phyloP scores from a whole-genome alignment of 2,329 filamentous ascomycete genomes.

The Alternaria postmessia region DNA sequence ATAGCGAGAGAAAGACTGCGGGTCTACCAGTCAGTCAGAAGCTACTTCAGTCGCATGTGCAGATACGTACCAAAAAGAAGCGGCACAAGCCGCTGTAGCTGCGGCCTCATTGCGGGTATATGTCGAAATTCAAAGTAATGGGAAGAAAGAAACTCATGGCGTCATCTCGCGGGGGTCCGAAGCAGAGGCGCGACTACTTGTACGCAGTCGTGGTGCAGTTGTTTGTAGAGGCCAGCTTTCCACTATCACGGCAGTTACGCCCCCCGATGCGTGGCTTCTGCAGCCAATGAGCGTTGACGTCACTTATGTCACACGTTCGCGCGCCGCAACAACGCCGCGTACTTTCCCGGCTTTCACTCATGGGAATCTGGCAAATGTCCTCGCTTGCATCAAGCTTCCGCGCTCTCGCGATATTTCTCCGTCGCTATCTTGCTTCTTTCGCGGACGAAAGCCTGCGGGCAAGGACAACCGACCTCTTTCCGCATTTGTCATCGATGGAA shows the following conservation, averaged over 20 bases:
- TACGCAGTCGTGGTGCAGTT: conserved; percentile 27
- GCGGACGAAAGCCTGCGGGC: conserved; percentile 26
- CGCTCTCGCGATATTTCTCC: background rate
- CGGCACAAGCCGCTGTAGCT: conserved; percentile 48
- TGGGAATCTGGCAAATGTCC: background rate
- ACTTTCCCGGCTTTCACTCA: background rate
- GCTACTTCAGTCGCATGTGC: conserved; percentile 11
- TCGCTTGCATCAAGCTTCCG: background rate
- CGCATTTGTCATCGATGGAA: conserved; percentile 32
- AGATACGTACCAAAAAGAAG: conserved; percentile 43
- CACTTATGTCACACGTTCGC: conserved; percentile 21
- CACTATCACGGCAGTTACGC: conserved; percentile 31
- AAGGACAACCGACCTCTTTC: conserved; percentile 14
- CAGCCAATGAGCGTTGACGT: conserved; percentile 46
- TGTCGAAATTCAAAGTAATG: conserved; percentile 20
- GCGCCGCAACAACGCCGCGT: conserved; percentile 6
- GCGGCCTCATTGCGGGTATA: conserved; percentile 44
- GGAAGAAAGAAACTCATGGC: conserved; percentile 40
- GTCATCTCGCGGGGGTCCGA: conserved; percentile 31
- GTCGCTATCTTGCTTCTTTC: background rate
- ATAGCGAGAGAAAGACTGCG: conserved; percentile 45
- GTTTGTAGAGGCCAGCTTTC: conserved; percentile 49
- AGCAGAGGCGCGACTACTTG: conserved; percentile 23
- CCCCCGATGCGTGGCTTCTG: conserved; percentile 16
- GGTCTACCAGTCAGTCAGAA: conserved; percentile 31